Evolutionary conservation across 345 rosid species (phyloP).

Genomic region (Rhodomyrtus tomentosa): DNA sequence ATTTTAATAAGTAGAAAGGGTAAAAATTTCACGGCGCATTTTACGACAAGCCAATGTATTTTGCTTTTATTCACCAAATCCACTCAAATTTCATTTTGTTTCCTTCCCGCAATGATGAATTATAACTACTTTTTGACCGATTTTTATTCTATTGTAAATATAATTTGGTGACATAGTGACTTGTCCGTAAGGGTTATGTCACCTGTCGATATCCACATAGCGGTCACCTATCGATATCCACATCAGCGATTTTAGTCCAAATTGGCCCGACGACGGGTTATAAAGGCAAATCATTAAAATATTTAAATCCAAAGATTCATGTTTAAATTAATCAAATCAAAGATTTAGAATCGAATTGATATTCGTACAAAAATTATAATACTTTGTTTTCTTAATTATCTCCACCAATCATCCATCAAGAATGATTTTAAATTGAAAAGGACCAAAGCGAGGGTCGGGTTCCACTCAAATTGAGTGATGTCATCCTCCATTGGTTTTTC

Average conservation of each 20-base stretch:
- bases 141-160: too few species aligned
- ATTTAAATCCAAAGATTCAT: too few species aligned
- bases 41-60: not conserved
- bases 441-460: not conserved
- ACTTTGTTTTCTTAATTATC: too few species aligned
- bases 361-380: fast-evolving
- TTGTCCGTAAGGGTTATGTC: not conserved
- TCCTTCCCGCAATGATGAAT: not conserved
- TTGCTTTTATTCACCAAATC: too few species aligned
- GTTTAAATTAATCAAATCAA: too few species aligned
- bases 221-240: not conserved
- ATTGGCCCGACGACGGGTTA: too few species aligned
- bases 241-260: too few species aligned
- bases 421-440: not conserved
- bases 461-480: not conserved
- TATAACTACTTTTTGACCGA: not conserved
- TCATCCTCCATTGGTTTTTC: not conserved
- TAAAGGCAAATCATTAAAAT: too few species aligned
- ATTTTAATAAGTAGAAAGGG: not conserved
- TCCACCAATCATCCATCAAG: not conserved
- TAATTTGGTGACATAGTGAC: too few species aligned
- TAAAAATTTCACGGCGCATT: not conserved
- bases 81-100: not conserved
- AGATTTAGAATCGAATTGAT: not conserved
- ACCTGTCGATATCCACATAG: not conserved